Conservation (phyloP, 495 filamentous ascomycete species). For the Aspergillus leporis region DNA sequence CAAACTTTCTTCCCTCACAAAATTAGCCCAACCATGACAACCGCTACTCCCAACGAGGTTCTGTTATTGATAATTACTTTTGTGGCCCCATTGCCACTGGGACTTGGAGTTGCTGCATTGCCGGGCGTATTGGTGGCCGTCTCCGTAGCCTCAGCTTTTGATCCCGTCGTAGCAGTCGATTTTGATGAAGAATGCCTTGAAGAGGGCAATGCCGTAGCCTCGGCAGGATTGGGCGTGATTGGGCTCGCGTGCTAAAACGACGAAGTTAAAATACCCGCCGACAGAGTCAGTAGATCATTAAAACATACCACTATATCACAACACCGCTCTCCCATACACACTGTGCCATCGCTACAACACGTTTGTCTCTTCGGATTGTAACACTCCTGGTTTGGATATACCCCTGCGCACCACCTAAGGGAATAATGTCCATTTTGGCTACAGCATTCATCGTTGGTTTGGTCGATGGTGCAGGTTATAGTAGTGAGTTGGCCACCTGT, state of each 20-base stretch:
- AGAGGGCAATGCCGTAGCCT: no score
- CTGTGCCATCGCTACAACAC: constrained; percentile 12
- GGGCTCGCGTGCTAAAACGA: neutral
- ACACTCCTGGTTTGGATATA: neutral
- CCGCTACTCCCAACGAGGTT: no score
- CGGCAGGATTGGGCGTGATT: neutral
- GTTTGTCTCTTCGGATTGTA: constrained; percentile 1
- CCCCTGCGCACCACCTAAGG: constrained; percentile 9
- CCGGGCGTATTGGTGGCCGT: no score
- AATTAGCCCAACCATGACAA: no score
- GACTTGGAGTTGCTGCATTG: no score
- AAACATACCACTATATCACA: constrained; percentile 14
- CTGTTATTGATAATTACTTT: no score
- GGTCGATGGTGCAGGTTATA: neutral
- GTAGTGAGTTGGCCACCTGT: neutral
- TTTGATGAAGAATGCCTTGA: no score
- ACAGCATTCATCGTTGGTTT: constrained; percentile 12
- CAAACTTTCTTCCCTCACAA: no score
- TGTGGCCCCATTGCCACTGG: no score
- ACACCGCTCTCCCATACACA: constrained; percentile 7
- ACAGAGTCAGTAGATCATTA: neutral
- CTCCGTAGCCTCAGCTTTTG: no score
- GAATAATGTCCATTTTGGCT: neutral
- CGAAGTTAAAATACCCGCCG: neutral
- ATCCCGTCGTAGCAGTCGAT: no score